These are phyloP conservation scores for Allantophomopsis lycopodina DNA, from an alignment of 2,329 filamentous ascomycete species.

Conservation along the genomic window DNA sequence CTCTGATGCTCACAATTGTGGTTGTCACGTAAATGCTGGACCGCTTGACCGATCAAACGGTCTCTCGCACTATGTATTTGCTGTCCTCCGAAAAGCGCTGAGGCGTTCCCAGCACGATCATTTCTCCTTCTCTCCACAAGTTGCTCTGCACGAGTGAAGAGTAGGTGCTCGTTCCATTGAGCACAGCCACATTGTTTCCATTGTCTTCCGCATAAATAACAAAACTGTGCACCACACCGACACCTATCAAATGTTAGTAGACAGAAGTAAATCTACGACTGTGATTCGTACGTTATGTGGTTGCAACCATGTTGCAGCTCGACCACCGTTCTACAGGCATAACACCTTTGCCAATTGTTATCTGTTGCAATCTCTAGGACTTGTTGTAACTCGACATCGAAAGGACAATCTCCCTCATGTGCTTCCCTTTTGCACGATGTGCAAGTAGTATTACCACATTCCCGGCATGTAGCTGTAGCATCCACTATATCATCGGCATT, in stretches of 20 bases:
- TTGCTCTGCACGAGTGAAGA: constrained; percentile 18
- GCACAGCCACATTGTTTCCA: constrained; percentile 27
- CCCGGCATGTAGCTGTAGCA: constrained; percentile 24
- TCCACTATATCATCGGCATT: constrained; percentile 15
- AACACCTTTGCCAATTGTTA: constrained; percentile 37
- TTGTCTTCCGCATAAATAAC: constrained; percentile 27
- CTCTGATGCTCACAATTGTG: constrained; percentile 25
- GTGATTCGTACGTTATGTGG: constrained; percentile 36
- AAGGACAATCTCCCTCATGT: constrained; percentile 33
- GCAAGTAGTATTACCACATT: constrained; percentile 32
- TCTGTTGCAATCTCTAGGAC: constrained; percentile 25
- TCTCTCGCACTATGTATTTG: too few relatives aligned
- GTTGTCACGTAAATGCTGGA: constrained; percentile 17
- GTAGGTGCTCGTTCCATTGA: constrained; percentile 22
- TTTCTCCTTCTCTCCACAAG: constrained; percentile 15
- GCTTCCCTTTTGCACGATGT: constrained; percentile 29
- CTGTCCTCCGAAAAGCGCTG: too few relatives aligned
- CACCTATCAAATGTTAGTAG: constrained; percentile 21
- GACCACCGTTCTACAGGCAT: constrained; percentile 28
- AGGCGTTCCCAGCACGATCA: too few relatives aligned
- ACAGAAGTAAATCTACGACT: background rate
- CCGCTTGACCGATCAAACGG: constrained; percentile 8
- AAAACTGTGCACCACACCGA: constrained; percentile 31
- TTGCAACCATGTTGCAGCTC: constrained; percentile 36
- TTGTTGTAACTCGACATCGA: constrained; percentile 24